Evolutionary conservation across 495 filamentous ascomycete genomes (phyloP), one percentile per base, ranked within the genome.

Genomic region (Evansstolkia leycettana): DNA sequence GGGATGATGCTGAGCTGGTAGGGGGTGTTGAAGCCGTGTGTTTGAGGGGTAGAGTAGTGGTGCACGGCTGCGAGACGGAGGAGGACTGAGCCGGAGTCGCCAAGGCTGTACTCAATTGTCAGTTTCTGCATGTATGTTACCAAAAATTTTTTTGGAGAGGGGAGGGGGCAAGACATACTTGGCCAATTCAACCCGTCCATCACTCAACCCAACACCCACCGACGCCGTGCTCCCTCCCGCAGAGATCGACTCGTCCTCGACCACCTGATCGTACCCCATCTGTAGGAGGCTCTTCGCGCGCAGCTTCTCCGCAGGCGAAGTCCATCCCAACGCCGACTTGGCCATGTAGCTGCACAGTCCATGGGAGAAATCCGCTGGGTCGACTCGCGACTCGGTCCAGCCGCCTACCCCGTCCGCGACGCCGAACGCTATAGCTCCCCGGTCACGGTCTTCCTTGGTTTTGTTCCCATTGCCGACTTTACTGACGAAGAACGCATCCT

Each of bases 1-100:
- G 90, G 89, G 25, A 94, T 78, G 40, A 94, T 75, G 41, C 84
- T 86, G 13, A 98, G 75, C 58, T 98, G 90, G 57, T 80, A 96
- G 2, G 90, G 90, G 0, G 89, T 95, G 58, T 98, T 98, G 67
- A 98, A 98, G 15, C 81, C 85, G 54, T 98, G 92, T 0, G 84
- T 96, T 55, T 98, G 90, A 15, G 85, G 80, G 24, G 76, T 69
- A 3, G 86, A 90, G 52, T 75, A 76, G 28, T 82, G 70, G 46
- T 87, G 81, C 12, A 96, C 80, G 9, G 80, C 83, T 46, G 85
- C 89, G 20, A 79, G 68, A 15, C 86, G 75, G 36, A 96, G 57
- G 31, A 93, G 76, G 15, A 95, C 73, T 52, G 84, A 95, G 34
- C 89, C 90, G n/a, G 87, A 94, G 59, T 98, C 90, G 41, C 90